A percentile compares a stretch with the other conserved stretches of the same genome.
These are phyloP conservation scores for Eragrostis curvula DNA, from an alignment of 176 grass and related monocot species.

Conservation along the genomic window DNA sequence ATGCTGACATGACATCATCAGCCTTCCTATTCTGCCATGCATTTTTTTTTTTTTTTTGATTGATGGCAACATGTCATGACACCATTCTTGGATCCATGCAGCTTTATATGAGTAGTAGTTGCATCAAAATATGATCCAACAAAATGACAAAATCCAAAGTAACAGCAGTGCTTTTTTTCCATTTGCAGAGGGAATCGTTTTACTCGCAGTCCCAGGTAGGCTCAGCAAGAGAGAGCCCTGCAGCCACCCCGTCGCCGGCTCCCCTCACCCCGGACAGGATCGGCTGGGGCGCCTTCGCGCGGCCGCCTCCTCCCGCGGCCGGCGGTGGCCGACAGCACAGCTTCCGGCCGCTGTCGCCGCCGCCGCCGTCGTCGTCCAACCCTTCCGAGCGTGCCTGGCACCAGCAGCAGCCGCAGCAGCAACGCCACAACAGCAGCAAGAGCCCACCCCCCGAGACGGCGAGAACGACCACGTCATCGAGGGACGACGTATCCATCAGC, in stretches of 20 bases:
- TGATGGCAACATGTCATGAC: too few relatives aligned
- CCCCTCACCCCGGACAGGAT: slow-evolving; percentile 44
- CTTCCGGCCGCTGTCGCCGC: slow-evolving; percentile 53
- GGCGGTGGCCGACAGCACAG: slow-evolving; percentile 38
- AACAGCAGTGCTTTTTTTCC: not conserved
- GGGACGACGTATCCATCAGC: slow-evolving; percentile 70
- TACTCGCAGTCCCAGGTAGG: slow-evolving; percentile 53
- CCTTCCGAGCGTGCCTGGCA: slow-evolving; percentile 63
- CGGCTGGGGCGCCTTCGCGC: slow-evolving; percentile 40
- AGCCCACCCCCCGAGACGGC: slow-evolving; percentile 52
- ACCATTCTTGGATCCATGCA: not conserved
- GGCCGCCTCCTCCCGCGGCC: not conserved
- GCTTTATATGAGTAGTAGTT: too few relatives aligned
- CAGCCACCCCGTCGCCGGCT: slow-evolving; percentile 49
- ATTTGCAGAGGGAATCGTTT: slow-evolving; percentile 56
- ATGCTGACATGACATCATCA: too few relatives aligned
- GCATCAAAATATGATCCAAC: not conserved
- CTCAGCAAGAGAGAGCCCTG: slow-evolving; percentile 45
- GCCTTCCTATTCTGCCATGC: too few relatives aligned
- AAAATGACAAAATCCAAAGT: not conserved
- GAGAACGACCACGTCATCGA: slow-evolving; percentile 53
- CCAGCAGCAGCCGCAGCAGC: slow-evolving; percentile 44
- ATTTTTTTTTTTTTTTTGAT: too few relatives aligned
- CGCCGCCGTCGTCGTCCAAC: slow-evolving; percentile 59
- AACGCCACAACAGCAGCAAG: slow-evolving; percentile 32